Percentiles rank a stretch among this genome's conserved stretches.
These are phyloP conservation scores for Cajanus cajan DNA, from an alignment of 306 rosid genomes.

Conservation along the genomic window DNA sequence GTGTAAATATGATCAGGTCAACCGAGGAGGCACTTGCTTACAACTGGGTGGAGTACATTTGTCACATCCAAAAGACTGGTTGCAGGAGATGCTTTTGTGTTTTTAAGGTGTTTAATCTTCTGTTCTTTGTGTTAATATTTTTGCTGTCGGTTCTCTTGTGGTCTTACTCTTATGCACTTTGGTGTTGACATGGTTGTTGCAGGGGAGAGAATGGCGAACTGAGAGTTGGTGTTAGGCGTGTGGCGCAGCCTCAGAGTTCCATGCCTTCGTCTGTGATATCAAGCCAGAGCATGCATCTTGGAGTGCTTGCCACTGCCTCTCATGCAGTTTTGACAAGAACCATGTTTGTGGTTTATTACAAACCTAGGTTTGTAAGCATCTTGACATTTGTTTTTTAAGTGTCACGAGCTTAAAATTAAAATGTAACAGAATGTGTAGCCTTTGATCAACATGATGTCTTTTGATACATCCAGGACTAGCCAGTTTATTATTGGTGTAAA, in stretches of 20 bases:
- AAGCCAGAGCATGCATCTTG: slow-evolving; percentile 85
- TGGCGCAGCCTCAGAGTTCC: slow-evolving; percentile 56
- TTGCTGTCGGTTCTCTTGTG: neutral
- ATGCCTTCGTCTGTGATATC: slow-evolving; percentile 84
- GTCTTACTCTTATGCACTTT: neutral
- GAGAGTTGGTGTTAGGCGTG: slow-evolving; percentile 73
- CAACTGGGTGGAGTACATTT: slow-evolving; percentile 91
- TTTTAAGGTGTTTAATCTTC: slow-evolving; percentile 48
- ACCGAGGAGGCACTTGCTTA: slow-evolving; percentile 83
- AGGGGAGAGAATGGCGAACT: slow-evolving; percentile 70
- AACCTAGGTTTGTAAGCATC: slow-evolving; percentile 61
- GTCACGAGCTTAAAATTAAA: neutral
- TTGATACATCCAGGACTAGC: slow-evolving; percentile 50
- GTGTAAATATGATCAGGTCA: slow-evolving; percentile 50
- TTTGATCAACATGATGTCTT: neutral
- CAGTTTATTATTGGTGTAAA: slow-evolving; percentile 66
- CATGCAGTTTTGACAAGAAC: slow-evolving; percentile 66
- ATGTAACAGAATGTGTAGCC: neutral
- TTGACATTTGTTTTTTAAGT: neutral
- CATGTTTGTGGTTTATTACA: slow-evolving; percentile 72
- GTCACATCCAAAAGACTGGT: slow-evolving; percentile 74
- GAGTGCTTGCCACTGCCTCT: slow-evolving; percentile 85
- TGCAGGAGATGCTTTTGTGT: slow-evolving; percentile 84
- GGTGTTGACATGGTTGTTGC: slow-evolving; percentile 5
- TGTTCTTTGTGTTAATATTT: neutral